A percentile compares a stretch with the other conserved stretches of the same genome.
Conservation (phyloP, 345 rosid genomes). For the Citrus maxima region DNA sequence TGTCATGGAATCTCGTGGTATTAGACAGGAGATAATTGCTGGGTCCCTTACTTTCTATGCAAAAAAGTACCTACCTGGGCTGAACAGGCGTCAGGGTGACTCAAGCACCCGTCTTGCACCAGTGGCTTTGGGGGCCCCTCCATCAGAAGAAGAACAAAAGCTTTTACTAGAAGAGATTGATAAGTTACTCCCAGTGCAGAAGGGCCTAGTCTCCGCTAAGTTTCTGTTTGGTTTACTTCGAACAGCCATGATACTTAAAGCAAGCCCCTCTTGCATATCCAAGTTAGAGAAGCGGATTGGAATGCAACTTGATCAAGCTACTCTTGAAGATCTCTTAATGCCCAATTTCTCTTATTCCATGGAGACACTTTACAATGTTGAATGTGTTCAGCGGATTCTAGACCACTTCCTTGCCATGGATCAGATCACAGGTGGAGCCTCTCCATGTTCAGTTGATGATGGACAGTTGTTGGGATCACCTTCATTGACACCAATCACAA, state of each 20-base stretch:
- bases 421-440: conserved; percentile 74
- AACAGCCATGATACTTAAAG: conserved; percentile 74
- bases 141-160: conserved; percentile 88
- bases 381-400: conserved; percentile 79
- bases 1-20: conserved; percentile 74
- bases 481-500: conserved; percentile 70
- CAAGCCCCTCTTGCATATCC: conserved; percentile 57
- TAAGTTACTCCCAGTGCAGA: conserved; percentile 66
- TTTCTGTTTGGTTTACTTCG: conserved; percentile 82
- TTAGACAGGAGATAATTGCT: conserved; percentile 67
- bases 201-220: conserved; percentile 74
- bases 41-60: conserved; percentile 75
- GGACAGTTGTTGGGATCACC: conserved; percentile 84
- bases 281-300: conserved; percentile 85
- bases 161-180: conserved; percentile 72
- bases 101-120: conserved; percentile 64
- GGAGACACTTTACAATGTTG: conserved; percentile 92
- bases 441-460: conserved; percentile 80
- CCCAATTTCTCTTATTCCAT: conserved; percentile 81
- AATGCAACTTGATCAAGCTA: conserved; percentile 95
- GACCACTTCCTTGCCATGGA: conserved; percentile 85
- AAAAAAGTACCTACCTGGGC: conserved; percentile 77
- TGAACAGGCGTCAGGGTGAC: conserved; percentile 71
- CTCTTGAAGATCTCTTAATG: conserved; percentile 90
- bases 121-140: conserved; percentile 45